These are phyloP conservation scores for Scheffersomyces stipitis DNA, from an alignment of 805 yeast species.

Conservation along the genomic window DNA sequence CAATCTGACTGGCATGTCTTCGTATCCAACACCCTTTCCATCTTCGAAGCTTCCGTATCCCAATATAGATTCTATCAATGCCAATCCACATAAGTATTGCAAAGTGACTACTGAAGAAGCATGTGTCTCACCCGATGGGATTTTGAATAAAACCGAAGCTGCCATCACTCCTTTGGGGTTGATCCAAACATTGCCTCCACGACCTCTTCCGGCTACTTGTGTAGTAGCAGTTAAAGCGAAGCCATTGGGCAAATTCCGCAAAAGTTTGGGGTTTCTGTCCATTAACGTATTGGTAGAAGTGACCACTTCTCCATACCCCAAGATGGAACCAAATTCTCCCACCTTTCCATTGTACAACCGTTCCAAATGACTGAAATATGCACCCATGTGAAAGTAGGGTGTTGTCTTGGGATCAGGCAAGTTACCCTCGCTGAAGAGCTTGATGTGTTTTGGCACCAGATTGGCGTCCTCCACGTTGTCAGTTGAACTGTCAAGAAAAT, in stretches of 20 bases:
- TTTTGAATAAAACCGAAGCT: constrained; percentile 64
- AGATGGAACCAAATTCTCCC: constrained; percentile 56
- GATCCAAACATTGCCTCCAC: constrained; percentile 95
- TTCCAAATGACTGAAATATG: constrained; percentile 50
- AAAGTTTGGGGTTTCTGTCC: constrained; percentile 64
- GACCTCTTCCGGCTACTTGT: constrained; percentile 89
- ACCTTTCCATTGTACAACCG: constrained; percentile 17
- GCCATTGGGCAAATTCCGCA: constrained; percentile 68
- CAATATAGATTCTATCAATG: constrained; percentile 74
- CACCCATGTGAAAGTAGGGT: constrained; percentile 67
- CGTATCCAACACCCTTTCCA: constrained; percentile 54
- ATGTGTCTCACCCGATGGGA: constrained; percentile 43
- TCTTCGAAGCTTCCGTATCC: constrained; percentile 47
- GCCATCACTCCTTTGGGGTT: constrained; percentile 93
- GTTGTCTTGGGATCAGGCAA: constrained; percentile 56
- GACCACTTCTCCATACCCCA: constrained; percentile 83
- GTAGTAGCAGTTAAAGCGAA: constrained; percentile 69
- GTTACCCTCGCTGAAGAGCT: constrained; percentile 40
- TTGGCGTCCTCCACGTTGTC: constrained; percentile 52
- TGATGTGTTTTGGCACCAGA: constrained; percentile 53
- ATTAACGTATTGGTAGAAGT: constrained; percentile 83
- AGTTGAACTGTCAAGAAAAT: constrained; percentile 12
- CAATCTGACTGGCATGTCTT: constrained; percentile 72
- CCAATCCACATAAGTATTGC: constrained; percentile 83
- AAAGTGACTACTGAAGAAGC: constrained; percentile 69